These are phyloP conservation scores for Begonia peltatifolia DNA, from an alignment of 306 rosid genomes.

Conservation along the genomic window DNA sequence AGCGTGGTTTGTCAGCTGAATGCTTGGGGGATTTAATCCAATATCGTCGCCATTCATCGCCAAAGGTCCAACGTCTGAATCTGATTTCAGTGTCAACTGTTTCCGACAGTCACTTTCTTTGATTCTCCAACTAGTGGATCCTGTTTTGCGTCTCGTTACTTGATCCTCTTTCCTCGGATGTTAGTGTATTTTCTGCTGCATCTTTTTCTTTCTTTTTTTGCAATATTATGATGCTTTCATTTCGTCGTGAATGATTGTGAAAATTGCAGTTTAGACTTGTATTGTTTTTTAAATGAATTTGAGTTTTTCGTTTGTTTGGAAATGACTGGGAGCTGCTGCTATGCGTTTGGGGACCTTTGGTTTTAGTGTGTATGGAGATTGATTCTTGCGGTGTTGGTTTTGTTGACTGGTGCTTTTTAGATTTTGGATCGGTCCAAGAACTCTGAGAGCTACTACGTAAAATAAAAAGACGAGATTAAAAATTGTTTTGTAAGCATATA, in stretches of 20 bases:
- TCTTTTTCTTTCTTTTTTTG: not conserved
- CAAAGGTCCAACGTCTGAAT: not conserved
- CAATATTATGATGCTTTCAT: not conserved
- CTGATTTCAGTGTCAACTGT: too few species aligned
- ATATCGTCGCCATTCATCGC: slow-evolving; percentile 1
- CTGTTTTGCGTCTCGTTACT: slow-evolving; percentile 5
- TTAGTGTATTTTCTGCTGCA: not conserved
- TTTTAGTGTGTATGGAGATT: too few species aligned
- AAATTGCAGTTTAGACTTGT: not conserved
- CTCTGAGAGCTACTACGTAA: too few species aligned
- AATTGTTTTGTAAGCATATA: too few species aligned
- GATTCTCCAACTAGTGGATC: not conserved
- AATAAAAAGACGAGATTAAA: too few species aligned
- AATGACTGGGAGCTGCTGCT: not conserved
- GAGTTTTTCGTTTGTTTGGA: not conserved
- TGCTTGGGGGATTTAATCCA: slow-evolving; percentile 4
- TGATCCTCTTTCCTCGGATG: slow-evolving; percentile 7
- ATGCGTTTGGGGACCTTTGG: slow-evolving; percentile 1
- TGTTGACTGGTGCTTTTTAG: too few species aligned
- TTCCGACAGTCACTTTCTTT: too few species aligned
- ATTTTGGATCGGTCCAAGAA: too few species aligned
- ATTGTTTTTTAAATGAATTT: not conserved
- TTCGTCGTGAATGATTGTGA: not conserved
- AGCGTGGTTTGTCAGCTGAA: not conserved
- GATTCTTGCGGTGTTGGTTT: too few species aligned